A percentile compares a stretch with the other conserved stretches of the same genome.
These are phyloP conservation scores for Clonostachys solani DNA, from an alignment of 2,329 filamentous ascomycete genomes.

Conservation along the genomic window DNA sequence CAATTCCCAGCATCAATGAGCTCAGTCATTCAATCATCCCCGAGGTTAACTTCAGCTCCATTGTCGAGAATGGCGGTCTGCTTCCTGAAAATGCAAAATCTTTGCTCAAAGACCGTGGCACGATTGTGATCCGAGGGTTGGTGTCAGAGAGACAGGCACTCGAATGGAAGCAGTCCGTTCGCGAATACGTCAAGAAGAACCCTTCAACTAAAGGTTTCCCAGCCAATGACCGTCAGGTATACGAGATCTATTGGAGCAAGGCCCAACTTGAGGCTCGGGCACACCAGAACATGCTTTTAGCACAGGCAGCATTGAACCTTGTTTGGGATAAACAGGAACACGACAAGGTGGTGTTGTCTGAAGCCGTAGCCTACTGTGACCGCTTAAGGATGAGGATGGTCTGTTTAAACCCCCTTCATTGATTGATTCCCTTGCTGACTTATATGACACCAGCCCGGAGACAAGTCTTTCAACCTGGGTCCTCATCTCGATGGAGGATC, in stretches of 20 bases:
- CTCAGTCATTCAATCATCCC: background rate
- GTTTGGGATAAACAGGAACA: background rate
- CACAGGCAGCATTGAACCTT: background rate
- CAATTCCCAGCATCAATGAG: background rate
- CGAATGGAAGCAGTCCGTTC: background rate
- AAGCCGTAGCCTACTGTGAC: constrained; percentile 42
- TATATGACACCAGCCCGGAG: constrained; percentile 44
- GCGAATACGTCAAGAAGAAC: background rate
- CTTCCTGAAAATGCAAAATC: background rate
- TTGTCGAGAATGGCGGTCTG: background rate
- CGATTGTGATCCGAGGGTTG: background rate
- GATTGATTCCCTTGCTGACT: constrained; percentile 19
- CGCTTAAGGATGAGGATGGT: background rate
- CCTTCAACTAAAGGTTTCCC: background rate
- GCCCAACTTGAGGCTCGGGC: background rate
- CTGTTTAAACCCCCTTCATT: background rate
- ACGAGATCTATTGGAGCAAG: constrained; percentile 1
- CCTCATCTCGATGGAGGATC: constrained; percentile 67
- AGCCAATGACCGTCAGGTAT: background rate
- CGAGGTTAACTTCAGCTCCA: background rate
- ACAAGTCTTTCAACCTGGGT: constrained; percentile 59
- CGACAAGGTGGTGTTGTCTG: constrained; percentile 41
- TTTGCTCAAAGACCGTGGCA: background rate
- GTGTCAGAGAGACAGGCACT: background rate
- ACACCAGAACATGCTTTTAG: background rate